Evolutionary conservation across 768 basidiomycete genomes (phyloP).

Genomic region (Rhodotorula toruloides): DNA sequence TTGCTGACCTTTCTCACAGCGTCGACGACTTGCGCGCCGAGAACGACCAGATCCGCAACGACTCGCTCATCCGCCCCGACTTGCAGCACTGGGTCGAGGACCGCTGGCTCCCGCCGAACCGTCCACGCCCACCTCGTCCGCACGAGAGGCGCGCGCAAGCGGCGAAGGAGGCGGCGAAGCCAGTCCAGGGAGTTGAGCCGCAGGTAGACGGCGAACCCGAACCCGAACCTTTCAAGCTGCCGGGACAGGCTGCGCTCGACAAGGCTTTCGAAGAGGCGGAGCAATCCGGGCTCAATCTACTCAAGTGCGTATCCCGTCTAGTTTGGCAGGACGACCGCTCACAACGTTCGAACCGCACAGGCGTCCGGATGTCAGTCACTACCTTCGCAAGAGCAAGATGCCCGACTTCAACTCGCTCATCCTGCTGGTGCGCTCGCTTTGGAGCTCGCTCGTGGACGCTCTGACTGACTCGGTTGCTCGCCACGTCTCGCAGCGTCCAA

Average conservation of each 20-base stretch:
- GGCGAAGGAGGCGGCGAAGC: background rate
- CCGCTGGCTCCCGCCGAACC: background rate
- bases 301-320: too few relatives aligned
- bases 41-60: background rate
- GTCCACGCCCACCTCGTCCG: too few relatives aligned
- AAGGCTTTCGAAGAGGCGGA: too few relatives aligned
- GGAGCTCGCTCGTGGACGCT: background rate
- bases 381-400: background rate
- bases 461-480: background rate
- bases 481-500: background rate
- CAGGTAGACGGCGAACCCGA: too few relatives aligned
- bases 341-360: too few relatives aligned
- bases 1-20: background rate
- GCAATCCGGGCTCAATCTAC: too few relatives aligned
- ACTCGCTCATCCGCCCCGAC: background rate
- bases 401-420: constrained; percentile 1
- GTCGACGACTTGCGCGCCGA: too few relatives aligned
- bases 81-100: background rate
- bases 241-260: too few relatives aligned
- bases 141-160: too few relatives aligned
- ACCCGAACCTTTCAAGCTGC: too few relatives aligned
- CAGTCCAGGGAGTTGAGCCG: background rate
- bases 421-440: background rate
- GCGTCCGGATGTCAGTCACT: background rate
- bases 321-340: too few relatives aligned